Conservation (phyloP, 164 flowering plant genomes). For the Saururus chinensis region DNA sequence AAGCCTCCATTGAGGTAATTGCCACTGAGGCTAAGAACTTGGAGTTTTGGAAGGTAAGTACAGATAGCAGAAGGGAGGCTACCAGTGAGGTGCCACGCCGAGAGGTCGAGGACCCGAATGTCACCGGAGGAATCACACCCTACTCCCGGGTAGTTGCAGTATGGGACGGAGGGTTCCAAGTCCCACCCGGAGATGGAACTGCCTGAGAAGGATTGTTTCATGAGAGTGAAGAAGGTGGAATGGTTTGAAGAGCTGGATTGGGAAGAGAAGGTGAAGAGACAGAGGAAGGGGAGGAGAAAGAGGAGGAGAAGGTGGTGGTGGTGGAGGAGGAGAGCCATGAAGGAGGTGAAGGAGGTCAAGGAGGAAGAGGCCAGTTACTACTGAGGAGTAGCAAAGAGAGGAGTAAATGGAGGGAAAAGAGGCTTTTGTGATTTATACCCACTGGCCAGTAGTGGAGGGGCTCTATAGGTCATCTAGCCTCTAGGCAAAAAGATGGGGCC, state of each 20-base stretch:
- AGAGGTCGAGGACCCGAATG: slow-evolving; percentile 39
- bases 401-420: slow-evolving; percentile 1
- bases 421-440: slow-evolving; percentile 1
- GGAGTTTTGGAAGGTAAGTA: slow-evolving; percentile 49
- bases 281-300: slow-evolving; percentile 15
- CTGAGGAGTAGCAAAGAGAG: not conserved
- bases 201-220: slow-evolving; percentile 53
- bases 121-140: slow-evolving; percentile 41
- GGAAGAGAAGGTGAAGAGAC: slow-evolving; percentile 14
- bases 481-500: no score
- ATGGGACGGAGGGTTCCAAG: slow-evolving; percentile 11
- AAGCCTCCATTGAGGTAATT: slow-evolving; percentile 44
- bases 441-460: not conserved
- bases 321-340: slow-evolving; percentile 15
- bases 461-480: no score
- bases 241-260: slow-evolving; percentile 22
- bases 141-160: slow-evolving; percentile 59
- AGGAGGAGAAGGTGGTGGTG: slow-evolving; percentile 5
- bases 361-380: not conserved
- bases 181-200: slow-evolving; percentile 41
- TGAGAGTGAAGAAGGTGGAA: slow-evolving; percentile 52
- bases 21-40: slow-evolving; percentile 35
- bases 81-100: slow-evolving; percentile 52
- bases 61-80: slow-evolving; percentile 50
- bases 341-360: slow-evolving; percentile 1